Base-by-base conservation (phyloP, 345 rosid genomes). In the Salix exigua region DNA sequence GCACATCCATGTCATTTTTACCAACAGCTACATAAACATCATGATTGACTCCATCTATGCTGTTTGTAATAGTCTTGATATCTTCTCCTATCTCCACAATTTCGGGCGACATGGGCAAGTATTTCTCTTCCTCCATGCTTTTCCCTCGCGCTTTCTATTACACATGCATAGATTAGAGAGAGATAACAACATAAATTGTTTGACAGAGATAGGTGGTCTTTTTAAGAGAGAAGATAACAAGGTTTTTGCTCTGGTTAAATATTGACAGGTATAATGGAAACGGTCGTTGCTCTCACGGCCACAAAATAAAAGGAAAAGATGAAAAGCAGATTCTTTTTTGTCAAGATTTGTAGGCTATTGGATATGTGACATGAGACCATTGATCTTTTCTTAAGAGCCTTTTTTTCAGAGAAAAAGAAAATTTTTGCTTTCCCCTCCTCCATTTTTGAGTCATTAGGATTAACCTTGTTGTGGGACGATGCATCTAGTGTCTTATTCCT, bases 1-100 rank as follows among this genome's bases (percentile, higher is more conserved):
- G 78, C 11, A 88, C 91, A 70, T 82, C 81, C 28, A 85, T 19
- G 73, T 90, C 94, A 76, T 88, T 87, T 81, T 81, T 88, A 14
- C 92, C 94, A 33, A 88, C 91, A 69, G 89, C 92, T 48, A 90
- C 89, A 70, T 90, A 90, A 70, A 90, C 84, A 79, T 90, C 92
- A 69, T 21, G 23, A 7, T 30, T 50, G 28, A 28, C 31, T 3
- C 60, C 77, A 62, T 79, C 86, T 42, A 50, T 83, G 83, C 80
- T 73, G 21, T 25, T 50, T 6, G 66, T 13, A 72, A 77, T 11
- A 74, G 73, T 85, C 61, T 17, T 78, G 72, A 84, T 84, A 16
- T 87, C 92, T 37, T 90, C 92, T 61, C 82, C 89, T 2, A 90
- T 84, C 88, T 90, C 94, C 66, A 87, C 91, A 38, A 90, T 88